These are phyloP conservation scores for Xylaria venustula DNA, from an alignment of 495 filamentous ascomycete genomes.

Conservation along the genomic window DNA sequence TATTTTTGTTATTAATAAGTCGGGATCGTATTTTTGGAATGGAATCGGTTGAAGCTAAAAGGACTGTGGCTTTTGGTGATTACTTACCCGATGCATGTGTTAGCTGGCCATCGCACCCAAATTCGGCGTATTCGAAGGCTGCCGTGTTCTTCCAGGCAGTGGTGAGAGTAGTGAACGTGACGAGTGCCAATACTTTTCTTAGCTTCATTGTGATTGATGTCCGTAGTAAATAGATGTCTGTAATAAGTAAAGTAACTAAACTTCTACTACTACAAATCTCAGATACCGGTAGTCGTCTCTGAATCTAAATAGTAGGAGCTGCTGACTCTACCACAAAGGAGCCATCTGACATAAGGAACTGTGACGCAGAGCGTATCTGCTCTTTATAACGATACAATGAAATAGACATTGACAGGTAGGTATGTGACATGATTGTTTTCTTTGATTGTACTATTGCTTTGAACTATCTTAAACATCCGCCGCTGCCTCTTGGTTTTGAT, in stretches of 20 bases:
- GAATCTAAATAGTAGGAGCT: neutral
- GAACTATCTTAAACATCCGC: neutral
- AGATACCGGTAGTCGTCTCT: neutral
- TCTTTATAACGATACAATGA: neutral
- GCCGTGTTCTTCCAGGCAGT: neutral
- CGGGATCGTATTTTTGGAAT: no score
- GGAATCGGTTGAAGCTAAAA: no score
- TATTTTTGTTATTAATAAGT: no score
- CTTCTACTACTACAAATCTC: no score
- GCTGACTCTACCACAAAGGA: neutral
- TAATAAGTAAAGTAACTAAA: no score
- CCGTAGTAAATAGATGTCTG: no score
- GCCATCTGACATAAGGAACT: neutral
- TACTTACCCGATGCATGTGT: neutral
- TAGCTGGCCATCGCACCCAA: neutral
- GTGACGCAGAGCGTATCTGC: neutral
- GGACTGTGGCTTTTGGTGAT: no score
- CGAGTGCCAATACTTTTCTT: neutral
- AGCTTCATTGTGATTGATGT: neutral
- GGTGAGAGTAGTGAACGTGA: neutral
- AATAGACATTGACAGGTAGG: neutral
- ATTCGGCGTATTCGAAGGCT: neutral
- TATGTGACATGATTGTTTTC: neutral
- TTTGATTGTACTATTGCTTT: neutral
- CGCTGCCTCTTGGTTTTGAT: no score